Evolutionary conservation across 352 stramenopile genomes (phyloP), one percentile per base, ranked within the genome.

Genomic region (Pythium volutum): DNA sequence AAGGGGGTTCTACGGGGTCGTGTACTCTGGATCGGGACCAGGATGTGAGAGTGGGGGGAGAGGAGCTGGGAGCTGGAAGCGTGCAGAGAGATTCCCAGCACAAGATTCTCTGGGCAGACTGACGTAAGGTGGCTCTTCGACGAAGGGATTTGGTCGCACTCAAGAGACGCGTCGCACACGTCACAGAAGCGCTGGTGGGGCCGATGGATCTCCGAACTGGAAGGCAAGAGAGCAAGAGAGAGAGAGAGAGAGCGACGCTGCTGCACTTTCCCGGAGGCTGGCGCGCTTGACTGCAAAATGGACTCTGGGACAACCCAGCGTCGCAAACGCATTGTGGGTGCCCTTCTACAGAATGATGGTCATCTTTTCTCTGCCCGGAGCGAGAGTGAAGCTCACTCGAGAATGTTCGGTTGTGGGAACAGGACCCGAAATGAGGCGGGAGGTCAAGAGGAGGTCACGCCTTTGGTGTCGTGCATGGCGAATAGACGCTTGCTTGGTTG

Each of bases 1-100:
- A 64, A 64, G 59, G 64, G 64, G 59, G 58, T 43, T 66, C 50
- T 64, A 51, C 53, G 42, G 56, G 29, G 39, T 20, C 9, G n/a
- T 29, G 10, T 36, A 11, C 23, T 31, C 20, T 29, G 43, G 15
- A 45, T 48, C n/a, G 18, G 54, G 38, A 46, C 49, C 51, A 33
- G 27, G 29, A 34, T 5, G 20, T 25, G 20, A 36, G 23, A 29
- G 29, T 7, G 25, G 29, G 23, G 31, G 46, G 34, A 7, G 25
- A 5, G n/a, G n/a, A n/a, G n/a, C n/a, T n/a, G 18, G 31, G 27
- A 36, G 26, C 25, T 25, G 51, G 16, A 23, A 5, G 12, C 8
- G 20, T n/a, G 25, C 4, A 36, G 41, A 55, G 49, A 55, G 20
- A 55, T n/a, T 10, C 36, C 11, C 36, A 7, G 36, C 36, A 15